Conservation (phyloP, 805 yeast species). For the Monosporozyma aquatica region DNA sequence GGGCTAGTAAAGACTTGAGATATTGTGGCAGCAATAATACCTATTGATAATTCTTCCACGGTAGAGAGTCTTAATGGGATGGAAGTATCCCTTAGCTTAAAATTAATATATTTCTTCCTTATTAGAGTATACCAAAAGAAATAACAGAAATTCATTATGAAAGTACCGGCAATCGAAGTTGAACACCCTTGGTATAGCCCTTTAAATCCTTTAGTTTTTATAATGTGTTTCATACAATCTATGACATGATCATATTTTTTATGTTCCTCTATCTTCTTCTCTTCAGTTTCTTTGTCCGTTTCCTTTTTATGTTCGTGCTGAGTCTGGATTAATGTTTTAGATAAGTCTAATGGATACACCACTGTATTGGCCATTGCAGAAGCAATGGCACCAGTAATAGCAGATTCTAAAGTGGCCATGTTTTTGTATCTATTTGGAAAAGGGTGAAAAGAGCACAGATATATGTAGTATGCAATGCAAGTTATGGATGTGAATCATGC, state of each 20-base stretch:
- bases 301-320: constrained; percentile 33
- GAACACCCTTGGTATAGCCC: constrained; percentile 70
- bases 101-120: constrained; percentile 41
- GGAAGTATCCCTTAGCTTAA: background rate
- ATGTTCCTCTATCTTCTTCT: background rate
- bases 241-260: constrained; percentile 44
- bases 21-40: constrained; percentile 74
- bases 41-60: constrained; percentile 58
- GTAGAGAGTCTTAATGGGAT: constrained; percentile 34
- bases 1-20: constrained; percentile 78
- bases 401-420: constrained; percentile 57
- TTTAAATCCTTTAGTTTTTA: constrained; percentile 45
- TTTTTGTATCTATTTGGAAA: too few species aligned
- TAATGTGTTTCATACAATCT: constrained; percentile 55
- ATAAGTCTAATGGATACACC: constrained; percentile 74
- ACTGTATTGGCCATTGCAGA: constrained; percentile 69
- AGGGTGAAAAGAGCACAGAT: too few species aligned
- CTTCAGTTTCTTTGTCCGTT: background rate
- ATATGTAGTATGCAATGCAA: too few species aligned
- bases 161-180: constrained; percentile 59
- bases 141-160: constrained; percentile 72
- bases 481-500: background rate
- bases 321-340: constrained; percentile 69
- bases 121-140: constrained; percentile 81
- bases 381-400: constrained; percentile 75